phyloP scores from a whole-genome alignment of 1,284 basidiomycete species.

The Polyporus tsugae region DNA sequence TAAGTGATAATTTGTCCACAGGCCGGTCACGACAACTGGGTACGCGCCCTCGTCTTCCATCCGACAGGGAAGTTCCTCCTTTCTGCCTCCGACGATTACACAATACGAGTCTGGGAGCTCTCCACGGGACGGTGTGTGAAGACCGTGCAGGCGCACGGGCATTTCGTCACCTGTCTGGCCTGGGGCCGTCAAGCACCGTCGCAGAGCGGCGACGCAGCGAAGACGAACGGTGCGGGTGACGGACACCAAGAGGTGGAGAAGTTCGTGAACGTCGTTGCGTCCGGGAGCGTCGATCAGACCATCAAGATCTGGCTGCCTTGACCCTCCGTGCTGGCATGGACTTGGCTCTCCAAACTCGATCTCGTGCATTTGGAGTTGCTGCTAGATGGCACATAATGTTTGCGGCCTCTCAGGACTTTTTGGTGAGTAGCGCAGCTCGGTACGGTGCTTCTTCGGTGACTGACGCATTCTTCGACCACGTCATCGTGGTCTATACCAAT shows the following conservation, averaged over 20 bases:
- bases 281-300: conserved; percentile 68
- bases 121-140: conserved; percentile 70
- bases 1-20: conserved; percentile 31
- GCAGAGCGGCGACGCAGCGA: conserved; percentile 46
- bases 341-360: conserved; percentile 16
- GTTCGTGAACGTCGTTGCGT: conserved; percentile 72
- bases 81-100: conserved; percentile 81
- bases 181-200: conserved; percentile 66
- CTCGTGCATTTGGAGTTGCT: conserved; percentile 12
- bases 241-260: conserved; percentile 39
- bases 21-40: conserved; percentile 77
- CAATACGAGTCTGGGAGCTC: conserved; percentile 81
- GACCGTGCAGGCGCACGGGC: conserved; percentile 75
- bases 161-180: conserved; percentile 72
- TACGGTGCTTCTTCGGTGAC: not conserved
- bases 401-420: conserved; percentile 18
- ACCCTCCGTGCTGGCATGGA: conserved; percentile 31
- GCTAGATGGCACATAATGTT: conserved; percentile 23
- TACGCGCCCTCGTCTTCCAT: conserved; percentile 74
- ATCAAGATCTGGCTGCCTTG: conserved; percentile 45
- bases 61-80: conserved; percentile 78
- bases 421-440: not conserved
- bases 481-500: not conserved
- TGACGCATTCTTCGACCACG: not conserved
- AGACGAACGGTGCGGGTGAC: conserved; percentile 42